phyloP scores from a whole-genome alignment of 345 rosid species.

The Odontarrhena argentea region DNA sequence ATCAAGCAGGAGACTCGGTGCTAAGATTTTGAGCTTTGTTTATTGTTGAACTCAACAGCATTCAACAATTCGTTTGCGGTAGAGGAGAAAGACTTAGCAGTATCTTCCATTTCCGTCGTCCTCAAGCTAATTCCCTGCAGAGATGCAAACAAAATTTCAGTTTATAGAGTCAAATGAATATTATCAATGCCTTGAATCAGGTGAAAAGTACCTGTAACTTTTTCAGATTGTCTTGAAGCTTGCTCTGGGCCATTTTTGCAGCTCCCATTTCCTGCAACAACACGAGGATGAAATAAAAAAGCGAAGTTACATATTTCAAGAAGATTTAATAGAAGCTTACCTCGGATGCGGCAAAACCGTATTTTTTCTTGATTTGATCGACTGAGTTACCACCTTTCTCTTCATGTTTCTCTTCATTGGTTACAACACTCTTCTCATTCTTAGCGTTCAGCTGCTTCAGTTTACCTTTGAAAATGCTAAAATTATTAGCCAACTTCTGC shows the following conservation, averaged over 20 bases:
- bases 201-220: constrained; percentile 68
- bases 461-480: constrained; percentile 70
- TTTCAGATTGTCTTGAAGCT: constrained; percentile 70
- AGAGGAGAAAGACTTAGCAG: constrained; percentile 84
- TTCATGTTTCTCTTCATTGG: constrained; percentile 63
- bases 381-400: constrained; percentile 57
- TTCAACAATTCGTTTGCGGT: constrained; percentile 73
- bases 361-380: constrained; percentile 87
- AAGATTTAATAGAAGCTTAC: constrained; percentile 49
- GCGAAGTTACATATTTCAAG: neutral
- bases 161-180: no score
- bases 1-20: neutral
- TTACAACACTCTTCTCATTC: constrained; percentile 56
- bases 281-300: neutral
- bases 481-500: constrained; percentile 69
- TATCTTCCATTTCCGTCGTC: constrained; percentile 77
- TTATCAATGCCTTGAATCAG: neutral
- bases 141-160: neutral
- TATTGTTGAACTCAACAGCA: constrained; percentile 69
- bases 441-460: constrained; percentile 67
- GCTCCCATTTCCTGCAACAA: constrained; percentile 64
- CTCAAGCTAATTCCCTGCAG: constrained; percentile 74
- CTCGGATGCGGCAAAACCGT: constrained; percentile 65
- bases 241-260: constrained; percentile 81
- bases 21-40: constrained; percentile 43